Base-by-base conservation (phyloP, 345 rosid species). In the Linum usitatissimum region DNA sequence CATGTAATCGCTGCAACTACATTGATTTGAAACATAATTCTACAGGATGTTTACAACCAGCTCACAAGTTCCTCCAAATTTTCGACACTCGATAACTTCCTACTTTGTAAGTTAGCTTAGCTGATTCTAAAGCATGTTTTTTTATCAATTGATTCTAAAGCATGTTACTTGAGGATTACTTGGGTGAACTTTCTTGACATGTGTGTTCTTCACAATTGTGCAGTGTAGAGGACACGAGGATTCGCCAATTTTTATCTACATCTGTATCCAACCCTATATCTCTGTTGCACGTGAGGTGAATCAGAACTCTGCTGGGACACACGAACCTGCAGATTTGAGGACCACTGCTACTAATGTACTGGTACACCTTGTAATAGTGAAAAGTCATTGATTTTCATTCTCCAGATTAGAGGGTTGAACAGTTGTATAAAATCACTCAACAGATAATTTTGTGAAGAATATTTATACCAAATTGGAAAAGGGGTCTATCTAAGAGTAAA, bases 201-300 rank as follows among this genome's bases (percentile, higher is more conserved):
- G 40, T 23, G 36, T 56, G 68, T 70, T 68, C 48, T 73, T 56
- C 60, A 67, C 65, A 70, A 77, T 68, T 61, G 72, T 88, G 93
- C 95, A 82, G 95, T 86, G 73, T 65, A 45, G 75, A 80, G 73
- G 73, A 74, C 70, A 62, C 71, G 81, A 77, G 84, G 87, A 84
- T 84, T 80, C 71, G n/a, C 81, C 83, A 75, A 58, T 72, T 70
- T 71, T 40, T 80, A 73, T 74, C 78, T 73, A 60, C 79, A 60
- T 68, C 82, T 76, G 95, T 93, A 93, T 89, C 98, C 97, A 89
- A 77, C 83, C 77, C 70, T 80, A 84, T 92, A 92, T 92, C 38
- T 34, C 38, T 34, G 38, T 34, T 34, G 38, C 38, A 34, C 38
- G 38, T 34, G 38, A 34, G 38, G 38, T 34, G 38, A 34, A 34